Evolutionary conservation across 1,284 basidiomycete genomes (phyloP), one percentile per base, ranked within the genome.

Genomic region (Sanghuangporus sanghuang): DNA sequence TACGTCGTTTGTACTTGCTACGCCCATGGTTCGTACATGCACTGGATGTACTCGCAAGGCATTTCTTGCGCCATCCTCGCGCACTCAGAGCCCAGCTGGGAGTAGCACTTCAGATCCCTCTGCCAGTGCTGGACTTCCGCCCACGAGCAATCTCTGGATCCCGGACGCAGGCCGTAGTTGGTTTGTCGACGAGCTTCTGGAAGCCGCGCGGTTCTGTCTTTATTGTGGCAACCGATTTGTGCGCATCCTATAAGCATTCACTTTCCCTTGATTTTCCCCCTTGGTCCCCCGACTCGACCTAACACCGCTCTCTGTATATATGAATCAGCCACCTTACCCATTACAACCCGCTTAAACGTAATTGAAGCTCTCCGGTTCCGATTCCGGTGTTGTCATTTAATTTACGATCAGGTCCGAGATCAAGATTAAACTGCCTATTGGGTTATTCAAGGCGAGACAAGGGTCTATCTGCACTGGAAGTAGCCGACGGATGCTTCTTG

Each of bases 181-280:
- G 86, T 71, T 89, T 32, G 85, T 86, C 6, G 79, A 81, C 66
- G 85, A 85, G 63, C 75, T 89, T 2, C 75, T 90, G 58, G 81
- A 86, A 68, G 86, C 86, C 1, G 83, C 84, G 5, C 77, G 80
- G 64, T 78, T 82, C 52, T 90, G 86, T 75, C 75, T 88, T 56
- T 87, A 85, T 71, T 91, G 89, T 71, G 84, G 82, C 21, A 87
- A 87, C 73, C 78, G 76, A 65, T 90, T 90, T 70, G 83, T 89
- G 58, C 82, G 74, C 63, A 75, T 85, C 35, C 73, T 85, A 49
- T 83, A 70, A 32, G 35, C 12, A 27, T 21, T 73, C n/a, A 23
- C 42, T 49, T 14, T 57, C 52, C 11, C 40, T 11, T 36, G 35
- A 32, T 23, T 23, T 23, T 46, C 11, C 6, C 6, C 5, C 4